These are phyloP conservation scores for Neohortaea acidophila DNA, from an alignment of 495 filamentous ascomycete genomes.

Conservation along the genomic window DNA sequence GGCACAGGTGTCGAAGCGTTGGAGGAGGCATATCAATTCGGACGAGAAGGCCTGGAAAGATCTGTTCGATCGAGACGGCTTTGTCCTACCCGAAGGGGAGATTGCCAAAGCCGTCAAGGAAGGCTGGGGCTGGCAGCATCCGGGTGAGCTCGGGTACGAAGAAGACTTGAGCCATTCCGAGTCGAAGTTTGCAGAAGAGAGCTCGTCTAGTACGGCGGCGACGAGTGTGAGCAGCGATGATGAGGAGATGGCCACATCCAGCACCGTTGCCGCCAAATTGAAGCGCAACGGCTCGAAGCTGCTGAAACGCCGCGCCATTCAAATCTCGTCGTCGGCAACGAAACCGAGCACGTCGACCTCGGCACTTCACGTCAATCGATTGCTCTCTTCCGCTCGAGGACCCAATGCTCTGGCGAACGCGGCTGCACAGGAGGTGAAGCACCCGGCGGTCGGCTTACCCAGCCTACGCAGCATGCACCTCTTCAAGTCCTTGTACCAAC, in stretches of 20 bases:
- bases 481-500: constrained; percentile 89
- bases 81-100: constrained; percentile 63
- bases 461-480: constrained; percentile 71
- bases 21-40: constrained; percentile 75
- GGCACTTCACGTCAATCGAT: constrained; percentile 32
- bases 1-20: constrained; percentile 86
- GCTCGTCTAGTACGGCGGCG: neutral
- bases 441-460: constrained; percentile 63
- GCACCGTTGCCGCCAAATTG: constrained; percentile 21
- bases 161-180: constrained; percentile 45
- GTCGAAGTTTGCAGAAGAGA: constrained; percentile 17
- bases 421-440: constrained; percentile 64
- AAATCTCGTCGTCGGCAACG: constrained; percentile 12
- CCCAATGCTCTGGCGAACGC: constrained; percentile 74
- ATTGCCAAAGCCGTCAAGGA: constrained; percentile 71
- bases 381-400: constrained; percentile 34
- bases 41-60: constrained; percentile 96
- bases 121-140: constrained; percentile 99
- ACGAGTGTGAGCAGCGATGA: constrained; percentile 12
- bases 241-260: constrained; percentile 7
- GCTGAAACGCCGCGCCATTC: constrained; percentile 35
- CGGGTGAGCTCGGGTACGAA: constrained; percentile 63
- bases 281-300: constrained; percentile 33
- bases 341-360: constrained; percentile 25
- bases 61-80: constrained; percentile 72